phyloP scores from a whole-genome alignment of 2,329 filamentous ascomycete species.

The Stagonosporopsis vannaccii region DNA sequence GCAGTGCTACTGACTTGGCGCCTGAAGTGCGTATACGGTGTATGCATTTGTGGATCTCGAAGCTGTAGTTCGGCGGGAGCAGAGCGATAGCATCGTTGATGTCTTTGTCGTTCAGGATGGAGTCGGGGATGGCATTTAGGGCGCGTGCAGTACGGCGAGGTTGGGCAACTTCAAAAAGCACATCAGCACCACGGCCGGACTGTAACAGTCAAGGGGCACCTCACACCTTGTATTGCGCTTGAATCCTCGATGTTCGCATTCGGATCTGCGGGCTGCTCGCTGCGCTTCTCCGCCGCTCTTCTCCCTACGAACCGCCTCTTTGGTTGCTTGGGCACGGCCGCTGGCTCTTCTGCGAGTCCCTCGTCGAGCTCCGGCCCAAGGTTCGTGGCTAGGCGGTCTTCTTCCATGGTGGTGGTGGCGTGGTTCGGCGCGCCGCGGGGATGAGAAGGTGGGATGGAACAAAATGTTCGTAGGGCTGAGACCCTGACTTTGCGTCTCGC shows the following conservation, averaged over 20 bases:
- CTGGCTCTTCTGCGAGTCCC: constrained; percentile 62
- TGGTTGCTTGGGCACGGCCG: constrained; percentile 69
- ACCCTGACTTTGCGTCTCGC: constrained; percentile 9
- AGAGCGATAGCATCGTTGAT: constrained; percentile 88
- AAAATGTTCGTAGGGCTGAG: constrained; percentile 27
- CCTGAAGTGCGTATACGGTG: constrained; percentile 84
- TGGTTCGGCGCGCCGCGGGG: constrained; percentile 23
- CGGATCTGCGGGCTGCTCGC: constrained; percentile 52
- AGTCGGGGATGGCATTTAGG: constrained; percentile 88
- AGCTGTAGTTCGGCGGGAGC: constrained; percentile 94
- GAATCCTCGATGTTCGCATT: constrained; percentile 64
- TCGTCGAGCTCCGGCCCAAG: constrained; percentile 74
- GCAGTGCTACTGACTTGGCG: constrained; percentile 86
- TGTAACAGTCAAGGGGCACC: constrained; percentile 17
- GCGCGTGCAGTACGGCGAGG: constrained; percentile 77
- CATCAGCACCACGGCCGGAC: constrained; percentile 2
- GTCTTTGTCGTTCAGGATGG: constrained; percentile 83
- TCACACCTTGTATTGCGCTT: constrained; percentile 72
- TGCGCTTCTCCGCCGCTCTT: constrained; percentile 69
- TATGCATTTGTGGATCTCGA: constrained; percentile 98
- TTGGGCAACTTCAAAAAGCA: constrained; percentile 67
- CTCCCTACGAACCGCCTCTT: constrained; percentile 93
- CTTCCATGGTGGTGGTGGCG: constrained; percentile 67
- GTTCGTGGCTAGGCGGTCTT: constrained; percentile 74
- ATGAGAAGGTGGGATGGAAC: constrained; percentile 24